Conservation (phyloP, 1,139 yeast species). For the Cylindricascospora bacillispora region DNA sequence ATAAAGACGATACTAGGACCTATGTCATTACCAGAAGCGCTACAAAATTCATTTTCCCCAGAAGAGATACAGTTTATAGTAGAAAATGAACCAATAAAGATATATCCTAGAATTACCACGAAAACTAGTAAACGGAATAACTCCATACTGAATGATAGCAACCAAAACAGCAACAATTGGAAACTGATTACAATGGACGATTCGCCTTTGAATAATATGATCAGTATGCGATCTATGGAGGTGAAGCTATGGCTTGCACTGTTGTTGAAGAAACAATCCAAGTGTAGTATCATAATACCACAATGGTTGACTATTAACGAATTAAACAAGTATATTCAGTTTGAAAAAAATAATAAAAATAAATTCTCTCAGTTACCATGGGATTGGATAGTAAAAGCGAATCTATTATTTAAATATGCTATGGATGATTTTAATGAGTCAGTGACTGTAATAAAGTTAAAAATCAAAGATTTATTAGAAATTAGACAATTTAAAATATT, state of each 20-base stretch:
- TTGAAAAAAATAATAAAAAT: constrained; percentile 45
- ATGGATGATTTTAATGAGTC: constrained; percentile 59
- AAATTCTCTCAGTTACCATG: constrained; percentile 66
- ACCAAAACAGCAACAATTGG: constrained; percentile 9
- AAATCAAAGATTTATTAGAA: constrained; percentile 76
- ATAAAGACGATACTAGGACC: too few relatives aligned
- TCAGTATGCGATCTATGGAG: constrained; percentile 57
- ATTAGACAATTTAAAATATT: constrained; percentile 70
- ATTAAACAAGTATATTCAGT: constrained; percentile 49
- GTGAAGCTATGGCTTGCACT: constrained; percentile 88
- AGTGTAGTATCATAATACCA: constrained; percentile 81
- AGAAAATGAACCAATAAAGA: constrained; percentile 60
- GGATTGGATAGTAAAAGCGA: constrained; percentile 79
- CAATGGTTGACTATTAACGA: constrained; percentile 61
- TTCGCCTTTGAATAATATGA: constrained; percentile 33
- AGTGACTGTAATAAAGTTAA: constrained; percentile 43
- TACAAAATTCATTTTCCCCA: constrained; percentile 53
- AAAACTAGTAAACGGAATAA: constrained; percentile 11
- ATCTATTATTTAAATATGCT: constrained; percentile 49
- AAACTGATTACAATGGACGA: constrained; percentile 27
- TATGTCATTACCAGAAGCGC: constrained; percentile 55
- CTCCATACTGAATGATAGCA: constrained; percentile 1
- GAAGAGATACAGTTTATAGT: constrained; percentile 75
- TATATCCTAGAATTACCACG: constrained; percentile 43
- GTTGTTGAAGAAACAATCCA: constrained; percentile 67